These are phyloP conservation scores for Mycena polygramma DNA, from an alignment of 768 basidiomycete species.

Conservation along the genomic window DNA sequence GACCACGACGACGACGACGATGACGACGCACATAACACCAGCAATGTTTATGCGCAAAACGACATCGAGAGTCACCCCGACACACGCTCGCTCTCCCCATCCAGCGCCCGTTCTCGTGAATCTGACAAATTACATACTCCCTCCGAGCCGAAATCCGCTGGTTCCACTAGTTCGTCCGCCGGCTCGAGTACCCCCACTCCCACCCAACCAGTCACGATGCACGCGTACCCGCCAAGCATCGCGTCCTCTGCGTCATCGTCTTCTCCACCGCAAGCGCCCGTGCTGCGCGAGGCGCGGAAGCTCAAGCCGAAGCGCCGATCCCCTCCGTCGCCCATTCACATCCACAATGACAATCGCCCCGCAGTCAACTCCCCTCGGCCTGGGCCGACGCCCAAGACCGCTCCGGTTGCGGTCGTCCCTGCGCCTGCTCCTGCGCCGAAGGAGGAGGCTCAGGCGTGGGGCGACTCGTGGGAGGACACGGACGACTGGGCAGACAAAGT, in stretches of 20 bases:
- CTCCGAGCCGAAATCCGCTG: slow-evolving; percentile 56
- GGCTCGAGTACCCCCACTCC: slow-evolving; percentile 49
- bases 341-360: slow-evolving; percentile 48
- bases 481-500: slow-evolving; percentile 67
- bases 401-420: slow-evolving; percentile 25
- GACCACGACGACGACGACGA: slow-evolving; percentile 62
- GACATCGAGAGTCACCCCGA: slow-evolving; percentile 63
- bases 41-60: slow-evolving; percentile 35
- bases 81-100: slow-evolving; percentile 51
- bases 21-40: slow-evolving; percentile 57
- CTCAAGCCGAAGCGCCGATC: slow-evolving; percentile 57
- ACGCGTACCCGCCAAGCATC: slow-evolving; percentile 75
- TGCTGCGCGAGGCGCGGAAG: slow-evolving; percentile 45
- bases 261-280: slow-evolving; percentile 44
- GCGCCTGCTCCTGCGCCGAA: slow-evolving; percentile 40
- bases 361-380: slow-evolving; percentile 50
- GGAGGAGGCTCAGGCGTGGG: slow-evolving; percentile 51
- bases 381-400: slow-evolving; percentile 24
- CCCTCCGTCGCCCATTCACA: slow-evolving; percentile 57
- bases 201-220: slow-evolving; percentile 52
- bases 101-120: slow-evolving; percentile 39
- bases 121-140: slow-evolving; percentile 46
- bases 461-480: slow-evolving; percentile 64
- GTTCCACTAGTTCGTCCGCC: slow-evolving; percentile 8
- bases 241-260: slow-evolving; percentile 51